Evolutionary conservation across 805 yeast species (phyloP), one percentile per base, ranked within the genome.

Genomic region (Sugiyamaella valdiviana): DNA sequence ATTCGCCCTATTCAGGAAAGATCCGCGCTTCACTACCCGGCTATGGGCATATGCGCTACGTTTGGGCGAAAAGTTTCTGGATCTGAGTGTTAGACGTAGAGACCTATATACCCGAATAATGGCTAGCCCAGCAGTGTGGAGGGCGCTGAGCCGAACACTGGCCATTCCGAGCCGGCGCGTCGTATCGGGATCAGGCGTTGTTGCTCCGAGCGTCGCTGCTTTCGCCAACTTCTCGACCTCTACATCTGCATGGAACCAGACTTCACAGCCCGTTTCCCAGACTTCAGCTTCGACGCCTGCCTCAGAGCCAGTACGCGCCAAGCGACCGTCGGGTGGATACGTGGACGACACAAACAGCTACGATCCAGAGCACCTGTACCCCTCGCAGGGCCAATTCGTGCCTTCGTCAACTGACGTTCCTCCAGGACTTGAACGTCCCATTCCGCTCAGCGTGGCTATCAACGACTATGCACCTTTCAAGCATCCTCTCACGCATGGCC

Each of bases 361-460:
- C 44, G 26, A 44, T 9, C 19, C 19, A 3, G 20, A 40, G 22
- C 57, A 56, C 45, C 39, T 53, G 44, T 56, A 57, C 35, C 62
- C 62, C 2, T 19, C 22, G 35, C 39, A 38, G 4, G 59, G 56
- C 24, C 20, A 46, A 10, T 58, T 26, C 47, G 57, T 56, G 16
- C 51, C 43, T 21, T 56, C 59, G 6, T 35, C 46, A 24, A 49
- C 56, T 9, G 44, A 42, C 10, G 51, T 52, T 4, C 26, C 52
- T 5, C 41, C 43, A 19, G 70, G 69, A 3, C 60, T 67, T 2
- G 61, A 69, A 19, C 65, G 77, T 37, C 95, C 95, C 2, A 63
- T 85, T 19, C 97, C 98, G n/a, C 68, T 88, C 48, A 87, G 82
- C 61, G 93, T 88, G 2, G 88, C 84, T 62, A 76, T 91, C 42